These are phyloP conservation scores for Daldinia caldariorum DNA, from an alignment of 495 filamentous ascomycete species.

Conservation along the genomic window DNA sequence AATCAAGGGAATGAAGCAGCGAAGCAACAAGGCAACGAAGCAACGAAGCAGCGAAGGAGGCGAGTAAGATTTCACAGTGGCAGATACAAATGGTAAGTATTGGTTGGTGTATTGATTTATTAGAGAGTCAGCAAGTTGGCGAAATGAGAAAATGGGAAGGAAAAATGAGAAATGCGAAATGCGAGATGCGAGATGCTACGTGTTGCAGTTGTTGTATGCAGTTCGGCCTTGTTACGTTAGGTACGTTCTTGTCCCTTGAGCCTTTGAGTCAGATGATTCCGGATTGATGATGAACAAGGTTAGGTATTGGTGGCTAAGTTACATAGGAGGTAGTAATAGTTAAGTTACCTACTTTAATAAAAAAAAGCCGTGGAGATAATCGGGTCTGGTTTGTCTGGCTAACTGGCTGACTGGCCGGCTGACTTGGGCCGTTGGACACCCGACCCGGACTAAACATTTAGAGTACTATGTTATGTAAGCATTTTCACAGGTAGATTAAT, in stretches of 20 bases:
- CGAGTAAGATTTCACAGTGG: background rate
- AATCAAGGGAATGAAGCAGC: background rate
- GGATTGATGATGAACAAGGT: constrained; percentile 30
- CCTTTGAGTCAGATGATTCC: constrained; percentile 32
- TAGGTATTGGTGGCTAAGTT: background rate
- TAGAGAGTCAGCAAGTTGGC: background rate
- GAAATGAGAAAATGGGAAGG: background rate
- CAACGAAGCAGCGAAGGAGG: background rate
- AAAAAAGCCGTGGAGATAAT: background rate
- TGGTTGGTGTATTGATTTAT: background rate
- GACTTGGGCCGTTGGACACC: too few relatives aligned
- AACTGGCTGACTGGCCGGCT: too few relatives aligned
- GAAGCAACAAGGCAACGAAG: background rate
- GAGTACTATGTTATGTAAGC: too few relatives aligned
- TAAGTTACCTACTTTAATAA: too few relatives aligned
- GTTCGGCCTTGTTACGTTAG: background rate
- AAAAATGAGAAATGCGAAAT: too few relatives aligned
- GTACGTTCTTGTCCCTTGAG: constrained; percentile 11
- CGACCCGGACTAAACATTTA: background rate
- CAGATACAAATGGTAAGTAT: background rate
- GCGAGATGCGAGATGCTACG: constrained; percentile 11
- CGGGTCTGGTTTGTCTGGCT: background rate
- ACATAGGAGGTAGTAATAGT: too few relatives aligned
- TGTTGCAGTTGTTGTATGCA: constrained; percentile 12
- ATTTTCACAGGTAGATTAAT: too few relatives aligned